These are phyloP conservation scores for Saccharomyces mikatae DNA, from an alignment of 805 yeast species.

Conservation along the genomic window DNA sequence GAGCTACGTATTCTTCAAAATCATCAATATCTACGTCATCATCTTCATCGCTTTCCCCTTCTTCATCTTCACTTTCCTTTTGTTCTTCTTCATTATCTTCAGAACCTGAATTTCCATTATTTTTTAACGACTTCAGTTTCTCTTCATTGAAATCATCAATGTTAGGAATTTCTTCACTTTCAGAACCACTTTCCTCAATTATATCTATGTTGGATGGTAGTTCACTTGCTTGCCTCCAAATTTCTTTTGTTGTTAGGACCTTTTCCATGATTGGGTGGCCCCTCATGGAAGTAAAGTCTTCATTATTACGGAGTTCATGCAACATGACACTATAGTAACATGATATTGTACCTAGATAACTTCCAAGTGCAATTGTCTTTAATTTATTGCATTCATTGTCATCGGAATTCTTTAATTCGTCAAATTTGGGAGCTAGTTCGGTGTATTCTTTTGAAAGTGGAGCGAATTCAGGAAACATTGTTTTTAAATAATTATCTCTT, in stretches of 20 bases:
- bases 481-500: conserved; percentile 44
- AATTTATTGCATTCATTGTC: conserved; percentile 35
- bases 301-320: conserved; percentile 46
- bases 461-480: conserved; percentile 73
- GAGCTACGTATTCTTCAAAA: conserved; percentile 43
- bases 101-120: conserved; percentile 16
- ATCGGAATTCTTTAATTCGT: conserved; percentile 28
- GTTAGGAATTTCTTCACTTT: conserved; percentile 12
- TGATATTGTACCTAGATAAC: conserved; percentile 71
- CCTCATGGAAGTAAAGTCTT: conserved; percentile 56
- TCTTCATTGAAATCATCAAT: conserved; percentile 14
- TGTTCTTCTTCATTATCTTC: conserved; percentile 16
- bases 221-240: conserved; percentile 77
- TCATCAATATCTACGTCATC: conserved; percentile 31
- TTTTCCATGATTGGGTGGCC: conserved; percentile 88
- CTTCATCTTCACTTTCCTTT: conserved; percentile 18
- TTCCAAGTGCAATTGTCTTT: conserved; percentile 61
- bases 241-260: conserved; percentile 70
- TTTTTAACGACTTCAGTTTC: conserved; percentile 20
- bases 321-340: conserved; percentile 72
- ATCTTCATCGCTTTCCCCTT: conserved; percentile 16
- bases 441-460: conserved; percentile 63
- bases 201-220: conserved; percentile 32
- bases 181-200: conserved; percentile 16
- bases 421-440: conserved; percentile 36